Conservation (phyloP, 202 grass and related monocot genomes). For the Alloteropsis angusta region DNA sequence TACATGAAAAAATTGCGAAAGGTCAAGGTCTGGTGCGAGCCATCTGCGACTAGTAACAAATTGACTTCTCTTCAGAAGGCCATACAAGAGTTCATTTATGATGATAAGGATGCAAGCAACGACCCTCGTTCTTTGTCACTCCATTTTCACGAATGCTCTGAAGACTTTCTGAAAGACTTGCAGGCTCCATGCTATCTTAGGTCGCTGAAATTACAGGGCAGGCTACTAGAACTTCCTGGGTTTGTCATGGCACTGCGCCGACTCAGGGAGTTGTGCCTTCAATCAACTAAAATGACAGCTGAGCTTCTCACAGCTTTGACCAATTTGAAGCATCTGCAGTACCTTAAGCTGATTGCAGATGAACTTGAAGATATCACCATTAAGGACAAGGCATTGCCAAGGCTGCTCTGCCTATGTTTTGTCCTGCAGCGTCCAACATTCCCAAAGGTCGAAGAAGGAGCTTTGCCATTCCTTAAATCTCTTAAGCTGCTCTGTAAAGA, state of each 20-base stretch:
- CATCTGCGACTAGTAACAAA: background rate
- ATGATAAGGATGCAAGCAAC: background rate
- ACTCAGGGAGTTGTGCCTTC: background rate
- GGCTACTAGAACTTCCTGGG: background rate
- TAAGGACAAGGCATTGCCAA: background rate
- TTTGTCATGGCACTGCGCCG: background rate
- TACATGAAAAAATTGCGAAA: background rate
- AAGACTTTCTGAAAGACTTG: background rate
- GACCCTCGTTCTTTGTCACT: background rate
- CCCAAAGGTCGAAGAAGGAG: background rate
- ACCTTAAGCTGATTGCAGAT: background rate
- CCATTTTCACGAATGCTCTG: background rate
- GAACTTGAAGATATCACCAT: background rate
- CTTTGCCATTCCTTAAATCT: background rate
- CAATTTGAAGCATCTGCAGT: background rate
- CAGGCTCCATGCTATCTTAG: background rate
- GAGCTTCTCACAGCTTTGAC: background rate
- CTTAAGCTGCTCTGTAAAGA: background rate
- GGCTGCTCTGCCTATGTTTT: background rate
- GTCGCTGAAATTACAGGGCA: background rate
- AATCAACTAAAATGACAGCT: background rate
- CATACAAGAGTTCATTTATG: background rate
- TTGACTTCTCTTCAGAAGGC: background rate
- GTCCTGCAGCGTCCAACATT: background rate
- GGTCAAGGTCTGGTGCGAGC: background rate